Base-by-base conservation (phyloP, 805 yeast genomes). In the Monosporozyma servazzii region DNA sequence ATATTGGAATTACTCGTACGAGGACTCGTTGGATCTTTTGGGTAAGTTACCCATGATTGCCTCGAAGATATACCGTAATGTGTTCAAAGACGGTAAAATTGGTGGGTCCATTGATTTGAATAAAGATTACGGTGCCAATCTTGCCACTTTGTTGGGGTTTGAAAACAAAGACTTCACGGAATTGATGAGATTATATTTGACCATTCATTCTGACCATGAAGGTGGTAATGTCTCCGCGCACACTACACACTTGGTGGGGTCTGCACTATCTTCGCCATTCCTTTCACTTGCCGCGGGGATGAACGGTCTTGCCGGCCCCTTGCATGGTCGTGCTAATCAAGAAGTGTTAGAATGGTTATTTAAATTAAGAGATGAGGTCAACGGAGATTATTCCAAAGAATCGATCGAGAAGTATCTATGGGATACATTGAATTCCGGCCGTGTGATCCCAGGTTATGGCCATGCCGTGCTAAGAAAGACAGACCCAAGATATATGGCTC, bases 181-280 rank as follows among this genome's bases (percentile, higher is more conserved):
- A 69, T 77, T 86, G 62, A 80, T 86, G 81, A 81, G 95, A 74
- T 75, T 86, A 59, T 86, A 86, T 77, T 71, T 85, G 65, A 81
- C 91, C 55, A 81, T 86, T 66, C 95, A 86, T 75, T 79, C 88
- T 51, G 95, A 86, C 69, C 95, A 86, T 74, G 95, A 86, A 75
- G 95, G 93, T 73, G 93, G 93, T 71, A 85, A 85, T 67, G 93
- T 85, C 54, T 82, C 88, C 56, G 93, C 93, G 47, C 93, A 85
- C 74, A 81, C 93, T 58, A 85, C 93, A 53, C 91, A 86, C 71
- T 73, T 85, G 66, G 93, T 85, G 56, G 93, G 93, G 61, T 84
- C 90, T 10, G 90, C 93, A 43, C 75, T 85, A 57, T 79, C 88
- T 30, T 82, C 87, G 45, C 91, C 93, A 63, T 86, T 74, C 76